Base-by-base conservation (phyloP, 805 yeast genomes). In the Middelhovenomyces tepae region DNA sequence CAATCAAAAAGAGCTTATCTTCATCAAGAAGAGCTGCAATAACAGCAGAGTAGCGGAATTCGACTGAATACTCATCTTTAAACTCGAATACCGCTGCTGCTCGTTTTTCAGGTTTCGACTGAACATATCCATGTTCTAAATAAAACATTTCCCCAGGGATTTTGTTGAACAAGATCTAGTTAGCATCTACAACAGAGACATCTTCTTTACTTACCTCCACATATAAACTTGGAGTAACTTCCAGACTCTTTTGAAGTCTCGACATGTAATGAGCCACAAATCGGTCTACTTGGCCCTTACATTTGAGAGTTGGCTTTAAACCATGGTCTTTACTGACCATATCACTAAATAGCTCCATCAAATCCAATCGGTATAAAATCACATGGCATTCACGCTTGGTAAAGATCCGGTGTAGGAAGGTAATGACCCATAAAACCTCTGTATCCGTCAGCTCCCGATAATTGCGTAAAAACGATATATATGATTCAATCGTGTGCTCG, bases 321-420 rank as follows among this genome's bases (percentile, higher is more conserved):
- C 60, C 60, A 17, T 66, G 48, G 11, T 68, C 53, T 23, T 64
- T 65, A 8, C 74, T 59, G 5, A 80, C 57, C 46, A 80, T 59
- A 17, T 69, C 62, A 46, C 74, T 69, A 1, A 82, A 50, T 2
- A 69, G 48, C 10, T 65, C 51, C 68, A 89, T 69, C 49, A 91
- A 74, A 51, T 87, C 95, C 21, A 91, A 50, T 32, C 95, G 62
- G 46, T 67, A 77, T 21, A 82, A 53, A 21, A 71, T 57, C 0
- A 75, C 61, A 26, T 75, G 73, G 32, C 65, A 67, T 37, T 80
- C 78, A 25, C 73, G 67, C 30, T 73, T 65, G 30, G 78, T 75
- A 43, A 85, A 74, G 1, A 84, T 56, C 19, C 82, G 62, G 48
- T 82, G 84, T 48, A 86, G 75, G 48, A 72, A 89, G 1, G 78